phyloP scores from a whole-genome alignment of 805 yeast genomes.

The Cyberlindnera amylophila region DNA sequence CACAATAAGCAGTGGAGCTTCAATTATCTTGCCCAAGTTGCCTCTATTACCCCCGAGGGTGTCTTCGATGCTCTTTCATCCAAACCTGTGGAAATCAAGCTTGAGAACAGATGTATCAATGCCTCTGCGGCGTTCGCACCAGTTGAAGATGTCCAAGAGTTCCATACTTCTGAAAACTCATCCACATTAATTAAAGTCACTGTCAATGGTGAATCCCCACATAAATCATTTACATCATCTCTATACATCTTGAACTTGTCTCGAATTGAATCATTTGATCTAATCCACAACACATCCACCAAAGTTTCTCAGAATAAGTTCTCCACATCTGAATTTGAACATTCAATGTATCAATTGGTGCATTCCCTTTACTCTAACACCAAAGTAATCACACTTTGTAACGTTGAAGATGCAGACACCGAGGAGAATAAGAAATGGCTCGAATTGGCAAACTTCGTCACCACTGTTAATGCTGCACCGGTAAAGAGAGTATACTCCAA shows the following conservation, averaged over 20 bases:
- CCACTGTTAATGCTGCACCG: constrained; percentile 12
- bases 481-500: constrained; percentile 18
- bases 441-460: constrained; percentile 12
- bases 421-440: constrained; percentile 19
- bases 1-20: constrained; percentile 14
- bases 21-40: constrained; percentile 8
- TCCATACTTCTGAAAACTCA: constrained; percentile 5
- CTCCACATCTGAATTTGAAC: constrained; percentile 15
- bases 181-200: constrained; percentile 14
- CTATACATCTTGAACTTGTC: constrained; percentile 14
- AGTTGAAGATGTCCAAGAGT: background rate
- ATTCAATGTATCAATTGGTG: constrained; percentile 21
- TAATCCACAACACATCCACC: constrained; percentile 10
- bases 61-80: constrained; percentile 10
- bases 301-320: constrained; percentile 14
- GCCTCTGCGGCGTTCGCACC: constrained; percentile 1
- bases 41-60: constrained; percentile 14
- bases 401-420: constrained; percentile 23
- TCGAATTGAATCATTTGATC: constrained; percentile 12
- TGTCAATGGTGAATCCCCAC: constrained; percentile 6
- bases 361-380: constrained; percentile 30
- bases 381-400: constrained; percentile 34
- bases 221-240: constrained; percentile 11
- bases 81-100: constrained; percentile 6
- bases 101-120: constrained; percentile 15